Percentiles rank a stretch among this genome's conserved stretches.
Conservation (phyloP, 2,329 filamentous ascomycete genomes). For the Penicillium palitans region DNA sequence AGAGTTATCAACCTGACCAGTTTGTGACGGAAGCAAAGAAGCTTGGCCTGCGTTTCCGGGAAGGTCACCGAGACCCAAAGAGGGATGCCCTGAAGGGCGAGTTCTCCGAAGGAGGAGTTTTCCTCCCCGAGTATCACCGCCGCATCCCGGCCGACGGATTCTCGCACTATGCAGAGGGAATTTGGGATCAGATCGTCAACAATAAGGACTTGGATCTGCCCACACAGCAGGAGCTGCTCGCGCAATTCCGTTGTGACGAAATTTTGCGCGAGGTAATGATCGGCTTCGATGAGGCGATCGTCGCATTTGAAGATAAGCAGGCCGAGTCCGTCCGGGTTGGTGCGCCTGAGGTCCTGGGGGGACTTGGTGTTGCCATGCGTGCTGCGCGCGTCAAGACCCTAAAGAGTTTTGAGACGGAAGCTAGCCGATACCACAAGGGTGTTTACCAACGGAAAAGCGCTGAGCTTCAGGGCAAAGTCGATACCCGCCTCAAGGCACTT, state of each 20-base stretch:
- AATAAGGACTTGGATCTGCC: conserved; percentile 98
- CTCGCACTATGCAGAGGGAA: conserved; percentile 84
- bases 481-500: conserved; percentile 80
- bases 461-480: conserved; percentile 84
- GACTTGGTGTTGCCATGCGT: conserved; percentile 73
- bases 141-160: conserved; percentile 97
- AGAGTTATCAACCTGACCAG: conserved; percentile 90
- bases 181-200: conserved; percentile 98
- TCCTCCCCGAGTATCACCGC: conserved; percentile 91
- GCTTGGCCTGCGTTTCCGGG: conserved; percentile 76
- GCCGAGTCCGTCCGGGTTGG: conserved; percentile 72
- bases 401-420: conserved; percentile 83
- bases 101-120: conserved; percentile 76
- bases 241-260: conserved; percentile 97
- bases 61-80: conserved; percentile 73
- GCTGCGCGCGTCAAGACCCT: conserved; percentile 70
- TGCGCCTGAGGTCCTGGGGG: conserved; percentile 68
- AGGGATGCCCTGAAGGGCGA: conserved; percentile 62
- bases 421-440: conserved; percentile 93
- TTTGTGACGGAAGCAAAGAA: conserved; percentile 79
- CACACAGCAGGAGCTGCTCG: conserved; percentile 93
- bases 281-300: conserved; percentile 77
- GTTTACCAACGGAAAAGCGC: conserved; percentile 83
- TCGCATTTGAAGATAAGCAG: conserved; percentile 83
- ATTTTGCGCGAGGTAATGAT: conserved; percentile 86